Conservation (phyloP, 75 land plant species). For the Pinus taeda region DNA sequence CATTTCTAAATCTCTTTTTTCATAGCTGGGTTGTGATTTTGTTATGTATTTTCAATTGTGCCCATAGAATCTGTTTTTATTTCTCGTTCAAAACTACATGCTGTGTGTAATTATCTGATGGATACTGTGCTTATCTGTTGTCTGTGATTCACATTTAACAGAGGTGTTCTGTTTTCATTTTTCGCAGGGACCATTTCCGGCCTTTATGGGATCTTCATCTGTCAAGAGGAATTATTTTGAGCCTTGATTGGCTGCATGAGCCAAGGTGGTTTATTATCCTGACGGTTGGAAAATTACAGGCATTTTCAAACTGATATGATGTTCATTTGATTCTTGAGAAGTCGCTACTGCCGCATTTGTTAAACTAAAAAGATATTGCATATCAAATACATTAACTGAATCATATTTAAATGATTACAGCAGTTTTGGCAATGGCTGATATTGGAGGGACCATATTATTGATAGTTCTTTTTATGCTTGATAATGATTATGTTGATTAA, state of each 20-base stretch:
- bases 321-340: neutral
- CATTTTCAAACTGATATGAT: neutral
- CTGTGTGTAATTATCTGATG: neutral
- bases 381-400: neutral
- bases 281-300: neutral
- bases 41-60: constrained; percentile 1
- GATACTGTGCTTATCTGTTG: neutral
- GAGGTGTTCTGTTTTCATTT: neutral
- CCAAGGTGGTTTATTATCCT: constrained; percentile 59
- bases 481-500: neutral
- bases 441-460: neutral
- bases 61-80: neutral
- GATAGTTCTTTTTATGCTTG: neutral
- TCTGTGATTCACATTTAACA: neutral
- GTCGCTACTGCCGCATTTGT: neutral
- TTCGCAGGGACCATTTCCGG: constrained; percentile 82
- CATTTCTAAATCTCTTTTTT: neutral
- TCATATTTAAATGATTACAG: neutral
- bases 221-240: constrained; percentile 40
- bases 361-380: neutral
- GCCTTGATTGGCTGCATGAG: constrained; percentile 74
- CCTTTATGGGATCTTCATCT: constrained; percentile 71
- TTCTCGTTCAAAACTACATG: neutral
- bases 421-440: neutral
- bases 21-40: neutral